Evolutionary conservation across 306 rosid species (phyloP).

Genomic region (Senna tora): DNA sequence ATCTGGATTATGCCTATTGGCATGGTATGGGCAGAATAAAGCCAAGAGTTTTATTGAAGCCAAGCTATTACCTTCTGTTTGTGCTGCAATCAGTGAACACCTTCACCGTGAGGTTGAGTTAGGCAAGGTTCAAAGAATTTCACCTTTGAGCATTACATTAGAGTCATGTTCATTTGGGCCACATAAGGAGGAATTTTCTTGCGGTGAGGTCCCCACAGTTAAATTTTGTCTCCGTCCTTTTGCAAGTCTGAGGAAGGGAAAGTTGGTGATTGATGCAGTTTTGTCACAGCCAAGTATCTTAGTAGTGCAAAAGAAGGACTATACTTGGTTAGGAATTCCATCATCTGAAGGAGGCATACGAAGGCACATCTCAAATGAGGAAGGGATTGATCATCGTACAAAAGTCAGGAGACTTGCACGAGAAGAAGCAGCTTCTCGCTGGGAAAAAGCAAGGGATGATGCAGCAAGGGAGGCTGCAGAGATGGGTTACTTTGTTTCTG

Average conservation of each 20-base stretch:
- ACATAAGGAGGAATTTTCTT: constrained; percentile 75
- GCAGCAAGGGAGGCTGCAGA: constrained; percentile 78
- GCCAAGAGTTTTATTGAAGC: constrained; percentile 74
- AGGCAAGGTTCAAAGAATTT: constrained; percentile 78
- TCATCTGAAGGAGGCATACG: constrained; percentile 46
- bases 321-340: constrained; percentile 90
- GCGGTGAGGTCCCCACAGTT: constrained; percentile 78
- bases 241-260: constrained; percentile 85
- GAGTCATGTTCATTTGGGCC: constrained; percentile 89
- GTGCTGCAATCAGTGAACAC: constrained; percentile 65
- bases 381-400: constrained; percentile 77
- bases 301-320: constrained; percentile 83
- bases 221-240: constrained; percentile 74
- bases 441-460: constrained; percentile 66
- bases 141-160: constrained; percentile 84
- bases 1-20: constrained; percentile 75
- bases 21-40: constrained; percentile 76
- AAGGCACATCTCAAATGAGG: constrained; percentile 64
- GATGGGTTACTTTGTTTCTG: constrained; percentile 71
- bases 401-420: constrained; percentile 67
- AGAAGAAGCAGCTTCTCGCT: constrained; percentile 61
- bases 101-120: constrained; percentile 78
- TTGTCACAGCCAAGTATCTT: constrained; percentile 68
- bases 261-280: constrained; percentile 85
- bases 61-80: constrained; percentile 76